Base-by-base conservation (phyloP, 176 grass and related monocot genomes). In the Aegilops bicornis region DNA sequence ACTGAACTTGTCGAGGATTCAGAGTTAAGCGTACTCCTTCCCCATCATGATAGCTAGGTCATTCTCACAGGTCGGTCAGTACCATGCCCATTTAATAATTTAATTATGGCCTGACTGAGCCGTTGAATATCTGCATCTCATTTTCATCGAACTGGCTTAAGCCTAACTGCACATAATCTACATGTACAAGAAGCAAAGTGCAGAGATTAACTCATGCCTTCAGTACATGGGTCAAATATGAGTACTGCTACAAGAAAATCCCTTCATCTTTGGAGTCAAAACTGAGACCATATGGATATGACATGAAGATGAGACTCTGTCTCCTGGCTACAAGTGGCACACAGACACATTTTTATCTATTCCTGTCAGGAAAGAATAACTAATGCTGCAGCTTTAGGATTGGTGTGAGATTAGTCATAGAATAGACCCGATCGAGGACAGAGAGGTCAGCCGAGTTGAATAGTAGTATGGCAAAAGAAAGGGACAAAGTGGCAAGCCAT, bases 361-460 rank as follows among this genome's bases (percentile, higher is more conserved):
- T 52, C 29, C 22, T 69, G 14, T 39, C 25, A n/a, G 50, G 9
- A 70, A 31, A 37, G 29, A 12, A 29, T 27, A 27, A 27, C 25
- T 27, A 27, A 27, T 27, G 25, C 2, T 66, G 52, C 67, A 85
- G 76, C 58, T 85, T 74, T 20, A 74, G 40, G 76, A 63, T n/a
- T 73, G 73, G 27, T 71, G 64, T 32, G 31, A 69, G 64, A 62
- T 69, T 69, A 83, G 80, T 83, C 72, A 33, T 62, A 47, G 10
- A 36, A 33, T 33, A 42, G 19, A 1, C 5, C 17, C 19, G 30
- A 30, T 30, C 31, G 5, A 6, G 40, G 3, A 39, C 83, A 73
- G 3, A 39, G 72, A 79, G 8, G 43, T 61, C 32, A 82, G 20
- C 22, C 7, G 64, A 48, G 69, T 69, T 89, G 82, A 89, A 80